phyloP scores from a whole-genome alignment of 192 early-diverging fungal genomes.

The Phlyctochytrium planicorne region DNA sequence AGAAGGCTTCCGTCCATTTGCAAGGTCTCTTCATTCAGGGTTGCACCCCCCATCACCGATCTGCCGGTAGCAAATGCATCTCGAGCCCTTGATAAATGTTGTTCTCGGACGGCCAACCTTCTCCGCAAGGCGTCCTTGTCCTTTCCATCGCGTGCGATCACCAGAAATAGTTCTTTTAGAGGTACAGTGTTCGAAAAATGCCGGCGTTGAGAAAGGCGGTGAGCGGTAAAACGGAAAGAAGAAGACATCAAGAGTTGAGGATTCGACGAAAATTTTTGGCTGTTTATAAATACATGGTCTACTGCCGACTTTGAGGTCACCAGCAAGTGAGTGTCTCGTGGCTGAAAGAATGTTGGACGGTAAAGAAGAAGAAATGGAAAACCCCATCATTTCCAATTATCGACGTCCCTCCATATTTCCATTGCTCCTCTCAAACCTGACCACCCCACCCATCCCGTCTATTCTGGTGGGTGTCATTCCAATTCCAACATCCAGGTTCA shows the following conservation, averaged over 20 bases:
- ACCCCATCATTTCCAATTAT: neutral
- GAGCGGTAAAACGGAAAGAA: neutral
- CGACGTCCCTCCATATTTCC: neutral
- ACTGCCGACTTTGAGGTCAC: too few species aligned
- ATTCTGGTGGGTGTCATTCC: neutral
- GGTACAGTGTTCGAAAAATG: constrained; percentile 9
- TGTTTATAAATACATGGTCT: neutral
- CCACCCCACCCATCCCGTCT: neutral
- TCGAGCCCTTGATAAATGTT: constrained; percentile 23
- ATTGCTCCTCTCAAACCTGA: neutral
- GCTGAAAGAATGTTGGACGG: too few species aligned
- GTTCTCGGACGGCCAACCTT: constrained; percentile 15
- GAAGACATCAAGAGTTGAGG: neutral
- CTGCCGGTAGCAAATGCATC: constrained; percentile 12
- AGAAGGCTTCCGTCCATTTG: constrained; percentile 38
- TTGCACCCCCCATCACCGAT: constrained; percentile 34
- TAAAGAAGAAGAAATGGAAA: too few species aligned
- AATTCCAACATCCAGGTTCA: neutral
- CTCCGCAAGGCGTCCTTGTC: constrained; percentile 29
- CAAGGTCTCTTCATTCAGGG: constrained; percentile 12
- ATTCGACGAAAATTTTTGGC: neutral
- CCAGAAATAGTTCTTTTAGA: constrained; percentile 12
- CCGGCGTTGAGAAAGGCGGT: neutral
- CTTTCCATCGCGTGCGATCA: constrained; percentile 30
- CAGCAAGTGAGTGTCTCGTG: neutral